Percentiles rank a stretch among this genome's conserved stretches.
These are phyloP conservation scores for Pseudogymnoascus sp. DNA, from an alignment of 2,329 filamentous ascomycete species.

Conservation along the genomic window DNA sequence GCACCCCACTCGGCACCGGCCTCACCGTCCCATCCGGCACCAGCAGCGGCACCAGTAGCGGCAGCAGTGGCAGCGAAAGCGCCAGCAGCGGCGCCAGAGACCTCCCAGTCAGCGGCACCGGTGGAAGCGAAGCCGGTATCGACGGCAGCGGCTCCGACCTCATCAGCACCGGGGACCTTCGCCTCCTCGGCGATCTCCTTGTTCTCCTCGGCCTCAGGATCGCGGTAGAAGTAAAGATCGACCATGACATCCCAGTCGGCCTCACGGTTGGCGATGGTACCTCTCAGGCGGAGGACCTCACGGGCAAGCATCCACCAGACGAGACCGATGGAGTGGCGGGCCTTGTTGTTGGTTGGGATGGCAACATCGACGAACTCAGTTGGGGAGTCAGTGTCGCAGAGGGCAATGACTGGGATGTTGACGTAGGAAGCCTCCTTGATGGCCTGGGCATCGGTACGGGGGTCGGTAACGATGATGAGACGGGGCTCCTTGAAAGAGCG, in stretches of 20 bases:
- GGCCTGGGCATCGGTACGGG: constrained; percentile 98
- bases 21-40: constrained; percentile 54
- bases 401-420: constrained; percentile 99
- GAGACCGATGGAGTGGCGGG: constrained; percentile 95
- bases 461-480: constrained; percentile 98
- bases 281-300: constrained; percentile 98
- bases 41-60: constrained; percentile 51
- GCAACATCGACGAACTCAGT: constrained; percentile 99
- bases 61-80: constrained; percentile 47
- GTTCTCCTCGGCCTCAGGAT: constrained; percentile 98
- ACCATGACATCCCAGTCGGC: constrained; percentile 98
- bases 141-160: constrained; percentile 70
- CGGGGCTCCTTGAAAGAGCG: constrained; percentile 99
- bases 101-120: constrained; percentile 74
- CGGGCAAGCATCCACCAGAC: constrained; percentile 99
- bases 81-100: constrained; percentile 53
- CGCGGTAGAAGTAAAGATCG: constrained; percentile 99
- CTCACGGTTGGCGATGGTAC: constrained; percentile 92
- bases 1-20: constrained; percentile 43
- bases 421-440: constrained; percentile 99
- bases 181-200: constrained; percentile 88
- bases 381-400: constrained; percentile 98
- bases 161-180: constrained; percentile 77
- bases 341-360: constrained; percentile 99
- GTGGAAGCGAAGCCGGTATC: constrained; percentile 61